phyloP scores from a whole-genome alignment of 108 stramenopile species.

The Pseudonitzschia delicatissima region DNA sequence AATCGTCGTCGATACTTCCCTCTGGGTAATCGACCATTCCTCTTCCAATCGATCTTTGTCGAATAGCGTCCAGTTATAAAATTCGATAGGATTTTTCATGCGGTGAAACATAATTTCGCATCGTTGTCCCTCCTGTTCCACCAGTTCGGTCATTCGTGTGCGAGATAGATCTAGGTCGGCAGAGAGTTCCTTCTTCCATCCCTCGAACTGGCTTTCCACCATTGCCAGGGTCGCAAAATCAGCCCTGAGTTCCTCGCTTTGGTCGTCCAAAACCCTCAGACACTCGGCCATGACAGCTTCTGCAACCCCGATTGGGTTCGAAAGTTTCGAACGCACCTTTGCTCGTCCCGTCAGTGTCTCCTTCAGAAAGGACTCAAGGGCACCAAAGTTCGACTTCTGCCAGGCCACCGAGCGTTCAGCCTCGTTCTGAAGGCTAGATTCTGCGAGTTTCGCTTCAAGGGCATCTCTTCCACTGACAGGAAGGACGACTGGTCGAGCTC shows the following conservation, averaged over 20 bases:
- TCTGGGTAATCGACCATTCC: slow-evolving; percentile 51
- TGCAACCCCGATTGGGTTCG: slow-evolving; percentile 73
- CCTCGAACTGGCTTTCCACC: slow-evolving; percentile 57
- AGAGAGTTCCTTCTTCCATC: slow-evolving; percentile 65
- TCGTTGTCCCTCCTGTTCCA: slow-evolving; percentile 36
- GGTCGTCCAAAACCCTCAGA: slow-evolving; percentile 38
- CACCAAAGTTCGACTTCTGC: slow-evolving; percentile 60
- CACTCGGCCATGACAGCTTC: slow-evolving; percentile 67
- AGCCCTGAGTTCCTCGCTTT: slow-evolving; percentile 49
- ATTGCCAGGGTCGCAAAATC: slow-evolving; percentile 69
- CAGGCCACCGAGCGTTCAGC: slow-evolving; percentile 32
- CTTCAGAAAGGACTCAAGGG: slow-evolving; percentile 61
- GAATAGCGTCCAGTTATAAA: slow-evolving; percentile 34
- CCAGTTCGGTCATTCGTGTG: slow-evolving; percentile 25
- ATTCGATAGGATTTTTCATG: slow-evolving; percentile 27
- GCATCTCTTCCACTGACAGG: slow-evolving; percentile 74
- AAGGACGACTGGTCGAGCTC: slow-evolving; percentile 66
- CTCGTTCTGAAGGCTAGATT: not conserved
- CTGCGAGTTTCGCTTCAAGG: slow-evolving; percentile 53
- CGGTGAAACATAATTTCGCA: slow-evolving; percentile 25
- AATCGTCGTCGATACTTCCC: not conserved
- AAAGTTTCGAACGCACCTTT: slow-evolving; percentile 71
- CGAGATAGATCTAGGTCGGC: slow-evolving; percentile 38
- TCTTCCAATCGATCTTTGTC: slow-evolving; percentile 39
- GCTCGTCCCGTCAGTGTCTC: slow-evolving; percentile 71